Conservation (phyloP, 108 stramenopile species). For the Pelagomonas calceolata region DNA sequence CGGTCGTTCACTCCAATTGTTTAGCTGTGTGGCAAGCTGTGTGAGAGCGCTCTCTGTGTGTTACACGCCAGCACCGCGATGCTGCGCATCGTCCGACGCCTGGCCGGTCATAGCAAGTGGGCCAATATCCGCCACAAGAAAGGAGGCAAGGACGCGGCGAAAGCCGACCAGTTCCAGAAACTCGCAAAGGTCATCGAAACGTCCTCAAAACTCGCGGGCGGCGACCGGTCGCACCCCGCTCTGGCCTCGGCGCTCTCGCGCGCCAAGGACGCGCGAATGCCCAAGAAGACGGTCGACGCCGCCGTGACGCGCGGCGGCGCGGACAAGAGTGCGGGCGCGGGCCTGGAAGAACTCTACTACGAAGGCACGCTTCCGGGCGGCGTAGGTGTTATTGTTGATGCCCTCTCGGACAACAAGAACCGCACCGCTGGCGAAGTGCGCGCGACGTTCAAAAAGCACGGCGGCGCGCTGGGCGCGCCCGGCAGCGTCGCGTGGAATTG, state of each 20-base stretch:
- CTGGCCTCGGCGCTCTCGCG: constrained; percentile 2
- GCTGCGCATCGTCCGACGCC: too few species aligned
- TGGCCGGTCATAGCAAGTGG: constrained; percentile 13
- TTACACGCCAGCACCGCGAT: too few species aligned
- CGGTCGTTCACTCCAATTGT: too few species aligned
- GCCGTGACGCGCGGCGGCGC: constrained; percentile 1
- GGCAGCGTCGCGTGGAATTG: too few species aligned
- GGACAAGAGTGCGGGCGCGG: neutral
- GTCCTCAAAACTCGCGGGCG: neutral
- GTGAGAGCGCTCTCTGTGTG: too few species aligned
- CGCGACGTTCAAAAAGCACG: neutral
- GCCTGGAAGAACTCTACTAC: neutral
- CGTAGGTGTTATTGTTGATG: constrained; percentile 6
- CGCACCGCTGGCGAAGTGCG: constrained; percentile 6
- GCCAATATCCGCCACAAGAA: constrained; percentile 14
- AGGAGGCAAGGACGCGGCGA: neutral
- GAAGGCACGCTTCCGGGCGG: constrained; percentile 9
- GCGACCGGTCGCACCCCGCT: too few species aligned
- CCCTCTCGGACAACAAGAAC: constrained; percentile 11
- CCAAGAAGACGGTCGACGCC: constrained; percentile 4
- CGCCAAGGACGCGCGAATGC: constrained; percentile 6
- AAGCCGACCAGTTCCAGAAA: neutral
- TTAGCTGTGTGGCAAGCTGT: too few species aligned
- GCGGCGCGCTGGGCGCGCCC: constrained; percentile 9
- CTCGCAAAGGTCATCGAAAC: constrained; percentile 1